Evolutionary conservation across 768 basidiomycete species (phyloP), one percentile per base, ranked within the genome.

Genomic region (Symmetrospora coprosmae): DNA sequence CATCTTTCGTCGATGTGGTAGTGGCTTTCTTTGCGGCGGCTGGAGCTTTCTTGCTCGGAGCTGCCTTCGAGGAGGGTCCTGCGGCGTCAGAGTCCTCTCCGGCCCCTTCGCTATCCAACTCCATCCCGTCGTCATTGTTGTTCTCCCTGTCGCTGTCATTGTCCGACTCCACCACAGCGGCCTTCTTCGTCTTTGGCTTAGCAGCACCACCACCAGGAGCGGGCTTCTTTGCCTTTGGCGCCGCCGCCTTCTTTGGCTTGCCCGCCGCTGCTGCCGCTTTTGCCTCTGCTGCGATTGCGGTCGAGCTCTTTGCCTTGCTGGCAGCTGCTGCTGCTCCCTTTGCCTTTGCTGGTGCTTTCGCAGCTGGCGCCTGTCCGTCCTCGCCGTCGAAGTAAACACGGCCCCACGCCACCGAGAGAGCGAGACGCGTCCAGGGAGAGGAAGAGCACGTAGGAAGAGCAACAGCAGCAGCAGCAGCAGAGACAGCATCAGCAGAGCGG

Each of bases 21-120:
- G 82, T 81, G 46, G 84, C 79, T 17, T 75, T 81, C 65, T 86
- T 76, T 7, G 80, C 34, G 13, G 56, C 43, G 27, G 34, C 41
- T 21, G 21, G 34, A 19, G 55, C 43, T 48, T 9, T 53, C 38
- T 5, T 30, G 4, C 6, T 76, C 64, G 64, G 58, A 14, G 67
- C 61, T 1, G 64, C 64, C 59, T 82, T 84, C 77, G 86, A n/a
- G n/a, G n/a, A n/a, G n/a, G n/a, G n/a, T 84, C 81, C 83, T 87
- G 11, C 59, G 37, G 8, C 61, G 21, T 28, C 11, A 50, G 11
- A 25, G 48, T 17, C 48, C 17, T 50, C 48, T 50, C 50, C 37
- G 35, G 8, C 35, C 8, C 17, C 35, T 8, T 37, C 35, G 17
- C 9, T 37, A 13, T 60, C 58, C 3, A 38, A 17, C 14, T 60